phyloP scores from a whole-genome alignment of 306 rosid genomes.

The Quercus bicolor region DNA sequence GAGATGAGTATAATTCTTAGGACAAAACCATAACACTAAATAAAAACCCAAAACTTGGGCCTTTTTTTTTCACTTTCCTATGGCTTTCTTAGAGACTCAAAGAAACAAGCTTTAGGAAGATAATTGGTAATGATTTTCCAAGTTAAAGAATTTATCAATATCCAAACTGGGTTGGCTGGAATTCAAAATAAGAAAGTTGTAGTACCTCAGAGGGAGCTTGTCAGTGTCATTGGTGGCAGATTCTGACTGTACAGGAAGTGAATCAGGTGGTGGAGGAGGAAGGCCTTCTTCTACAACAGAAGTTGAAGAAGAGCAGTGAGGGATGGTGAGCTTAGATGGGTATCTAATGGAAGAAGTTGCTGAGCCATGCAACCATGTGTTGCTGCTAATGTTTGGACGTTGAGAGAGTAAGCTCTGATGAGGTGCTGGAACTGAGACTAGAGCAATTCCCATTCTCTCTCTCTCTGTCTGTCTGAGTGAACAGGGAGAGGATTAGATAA shows the following conservation, averaged over 20 bases:
- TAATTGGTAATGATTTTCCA: not conserved
- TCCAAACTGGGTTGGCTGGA: not conserved
- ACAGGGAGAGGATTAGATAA: not conserved
- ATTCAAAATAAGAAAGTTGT: not conserved
- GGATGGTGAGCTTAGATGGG: slow-evolving; percentile 23
- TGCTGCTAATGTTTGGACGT: slow-evolving; percentile 1
- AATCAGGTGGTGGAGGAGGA: slow-evolving; percentile 43
- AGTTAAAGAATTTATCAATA: not conserved
- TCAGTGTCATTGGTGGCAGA: slow-evolving; percentile 18
- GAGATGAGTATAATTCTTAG: not conserved
- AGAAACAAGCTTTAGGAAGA: not conserved
- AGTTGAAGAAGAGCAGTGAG: slow-evolving; percentile 43
- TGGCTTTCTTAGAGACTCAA: not conserved
- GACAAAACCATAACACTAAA: not conserved
- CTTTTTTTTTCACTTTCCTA: not conserved
- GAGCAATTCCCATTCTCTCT: slow-evolving; percentile 48
- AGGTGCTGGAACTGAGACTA: slow-evolving; percentile 43
- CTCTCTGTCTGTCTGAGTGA: not conserved
- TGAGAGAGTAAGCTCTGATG: slow-evolving; percentile 29
- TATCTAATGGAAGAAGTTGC: slow-evolving; percentile 22
- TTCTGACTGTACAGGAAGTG: slow-evolving; percentile 26
- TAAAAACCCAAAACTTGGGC: not conserved
- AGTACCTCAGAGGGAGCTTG: slow-evolving; percentile 41
- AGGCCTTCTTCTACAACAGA: slow-evolving; percentile 41
- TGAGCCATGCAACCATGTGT: slow-evolving; percentile 13